Evolutionary conservation across 1,139 yeast species (phyloP).

Genomic region (Debaryomyces psychrophilus): DNA sequence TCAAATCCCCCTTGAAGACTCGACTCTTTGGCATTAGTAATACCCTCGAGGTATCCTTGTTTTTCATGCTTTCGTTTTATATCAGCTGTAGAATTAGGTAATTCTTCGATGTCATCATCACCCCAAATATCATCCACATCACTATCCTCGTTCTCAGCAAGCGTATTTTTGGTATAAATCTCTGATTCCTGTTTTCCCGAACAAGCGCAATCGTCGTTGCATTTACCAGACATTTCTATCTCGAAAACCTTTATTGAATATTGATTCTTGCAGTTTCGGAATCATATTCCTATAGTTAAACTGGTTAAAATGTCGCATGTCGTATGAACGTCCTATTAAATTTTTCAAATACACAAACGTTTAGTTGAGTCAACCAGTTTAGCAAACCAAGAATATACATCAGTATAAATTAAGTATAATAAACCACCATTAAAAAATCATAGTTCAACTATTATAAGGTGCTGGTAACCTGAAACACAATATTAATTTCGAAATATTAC

Average conservation of each 20-base stretch:
- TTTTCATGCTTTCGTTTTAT: slow-evolving; percentile 68
- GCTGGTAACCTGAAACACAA: slow-evolving; percentile 10
- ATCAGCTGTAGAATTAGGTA: slow-evolving; percentile 35
- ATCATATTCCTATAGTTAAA: background rate
- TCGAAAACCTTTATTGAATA: background rate
- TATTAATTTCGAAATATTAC: slow-evolving; percentile 2
- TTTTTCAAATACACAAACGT: slow-evolving; percentile 7
- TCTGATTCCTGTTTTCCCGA: slow-evolving; percentile 4
- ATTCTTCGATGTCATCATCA: slow-evolving; percentile 35
- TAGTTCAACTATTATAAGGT: slow-evolving; percentile 8
- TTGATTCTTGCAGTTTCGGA: too few species aligned
- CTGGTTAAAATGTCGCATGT: slow-evolving; percentile 4
- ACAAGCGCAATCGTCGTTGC: slow-evolving; percentile 12
- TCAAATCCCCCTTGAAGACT: slow-evolving; percentile 83
- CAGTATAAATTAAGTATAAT: slow-evolving; percentile 1
- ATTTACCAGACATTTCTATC: slow-evolving; percentile 5
- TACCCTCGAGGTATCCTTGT: slow-evolving; percentile 85
- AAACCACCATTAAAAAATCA: background rate
- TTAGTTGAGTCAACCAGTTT: background rate
- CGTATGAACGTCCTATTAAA: background rate
- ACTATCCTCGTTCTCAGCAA: slow-evolving; percentile 4
- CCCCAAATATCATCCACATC: slow-evolving; percentile 47
- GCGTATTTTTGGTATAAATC: slow-evolving; percentile 1
- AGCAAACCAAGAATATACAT: slow-evolving; percentile 1
- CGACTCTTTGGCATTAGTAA: slow-evolving; percentile 67